Percentiles rank a stretch among this genome's conserved stretches.
These are phyloP conservation scores for Vitis rupestris DNA, from an alignment of 164 flowering plant species.

Conservation along the genomic window DNA sequence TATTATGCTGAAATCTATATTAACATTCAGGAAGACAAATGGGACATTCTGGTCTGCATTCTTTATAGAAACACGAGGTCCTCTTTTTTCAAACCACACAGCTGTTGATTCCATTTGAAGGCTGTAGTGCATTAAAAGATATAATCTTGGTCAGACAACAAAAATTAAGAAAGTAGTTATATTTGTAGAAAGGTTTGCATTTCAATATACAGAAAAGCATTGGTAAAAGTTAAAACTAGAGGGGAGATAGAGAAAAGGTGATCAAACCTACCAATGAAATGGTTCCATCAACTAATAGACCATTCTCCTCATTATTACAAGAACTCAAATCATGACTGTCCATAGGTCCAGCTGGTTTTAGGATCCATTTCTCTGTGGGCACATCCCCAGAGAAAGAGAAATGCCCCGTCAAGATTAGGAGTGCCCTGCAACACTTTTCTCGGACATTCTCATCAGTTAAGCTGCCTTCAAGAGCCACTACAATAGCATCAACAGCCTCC, in stretches of 20 bases:
- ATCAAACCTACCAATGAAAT: constrained; percentile 27
- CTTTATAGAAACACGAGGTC: neutral
- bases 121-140: neutral
- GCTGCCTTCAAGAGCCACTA: constrained; percentile 47
- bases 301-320: constrained; percentile 18
- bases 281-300: constrained; percentile 17
- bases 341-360: constrained; percentile 44
- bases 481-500: constrained; percentile 69
- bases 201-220: too few species aligned
- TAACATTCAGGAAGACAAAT: too few species aligned
- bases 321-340: constrained; percentile 18
- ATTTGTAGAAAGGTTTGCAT: too few species aligned
- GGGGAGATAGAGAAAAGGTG: neutral
- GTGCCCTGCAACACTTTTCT: constrained; percentile 53
- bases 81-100: neutral
- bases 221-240: neutral
- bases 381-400: constrained; percentile 48
- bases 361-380: constrained; percentile 43
- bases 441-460: constrained; percentile 43
- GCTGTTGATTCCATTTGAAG: neutral
- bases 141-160: neutral
- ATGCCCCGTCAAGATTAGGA: constrained; percentile 53
- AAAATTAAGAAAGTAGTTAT: too few species aligned
- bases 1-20: too few species aligned
- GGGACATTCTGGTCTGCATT: too few species aligned